Evolutionary conservation across 805 yeast species (phyloP).

Genomic region (Myxozyma sirexii): DNA sequence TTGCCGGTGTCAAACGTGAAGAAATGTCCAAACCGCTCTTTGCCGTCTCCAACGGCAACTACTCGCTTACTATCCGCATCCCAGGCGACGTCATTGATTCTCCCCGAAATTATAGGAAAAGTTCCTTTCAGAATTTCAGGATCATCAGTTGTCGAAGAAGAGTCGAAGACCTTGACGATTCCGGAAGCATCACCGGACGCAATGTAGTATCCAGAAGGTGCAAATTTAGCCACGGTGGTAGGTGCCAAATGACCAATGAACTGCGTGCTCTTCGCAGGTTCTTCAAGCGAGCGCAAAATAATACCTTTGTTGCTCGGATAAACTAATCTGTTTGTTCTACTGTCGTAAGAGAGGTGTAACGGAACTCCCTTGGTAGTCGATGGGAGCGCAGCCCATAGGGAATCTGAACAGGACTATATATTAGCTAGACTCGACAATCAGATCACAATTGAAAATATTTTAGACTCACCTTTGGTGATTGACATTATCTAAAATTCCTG

Average conservation of each 20-base stretch:
- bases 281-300: slow-evolving; percentile 64
- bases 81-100: slow-evolving; percentile 85
- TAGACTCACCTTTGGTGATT: not conserved
- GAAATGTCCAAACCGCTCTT: slow-evolving; percentile 88
- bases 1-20: slow-evolving; percentile 94
- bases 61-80: slow-evolving; percentile 83
- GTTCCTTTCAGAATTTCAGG: slow-evolving; percentile 68
- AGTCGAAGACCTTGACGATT: slow-evolving; percentile 85
- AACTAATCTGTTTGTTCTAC: slow-evolving; percentile 66
- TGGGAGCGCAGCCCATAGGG: slow-evolving; percentile 74
- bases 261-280: slow-evolving; percentile 59
- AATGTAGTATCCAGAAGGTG: slow-evolving; percentile 86
- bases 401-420: not conserved
- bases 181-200: slow-evolving; percentile 96
- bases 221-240: slow-evolving; percentile 82
- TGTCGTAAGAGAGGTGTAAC: slow-evolving; percentile 75
- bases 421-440: not conserved
- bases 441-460: not conserved
- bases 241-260: slow-evolving; percentile 69
- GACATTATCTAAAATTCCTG: not conserved
- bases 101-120: slow-evolving; percentile 71
- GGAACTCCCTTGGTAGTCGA: slow-evolving; percentile 69
- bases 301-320: slow-evolving; percentile 84
- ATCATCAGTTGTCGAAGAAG: slow-evolving; percentile 46
- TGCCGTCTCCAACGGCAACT: slow-evolving; percentile 94